These are phyloP conservation scores for Candida nemodendra DNA, from an alignment of 805 yeast genomes.

Conservation along the genomic window DNA sequence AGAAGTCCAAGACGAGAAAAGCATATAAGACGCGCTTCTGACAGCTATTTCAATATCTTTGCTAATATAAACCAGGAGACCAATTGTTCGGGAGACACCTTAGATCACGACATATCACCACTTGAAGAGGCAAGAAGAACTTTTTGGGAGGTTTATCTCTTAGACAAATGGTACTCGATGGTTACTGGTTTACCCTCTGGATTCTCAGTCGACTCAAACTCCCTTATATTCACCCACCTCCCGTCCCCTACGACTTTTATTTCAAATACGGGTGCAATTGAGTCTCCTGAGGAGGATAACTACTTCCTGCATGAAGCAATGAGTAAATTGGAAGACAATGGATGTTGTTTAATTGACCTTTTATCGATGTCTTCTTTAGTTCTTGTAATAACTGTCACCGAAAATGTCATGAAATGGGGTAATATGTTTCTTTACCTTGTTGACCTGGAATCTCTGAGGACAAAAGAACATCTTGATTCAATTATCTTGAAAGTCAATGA, in stretches of 20 bases:
- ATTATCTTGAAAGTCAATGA: slow-evolving; percentile 27
- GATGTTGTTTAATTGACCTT: slow-evolving; percentile 29
- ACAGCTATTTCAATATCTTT: no score
- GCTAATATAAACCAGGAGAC: no score
- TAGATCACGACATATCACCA: slow-evolving; percentile 26
- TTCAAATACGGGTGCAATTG: slow-evolving; percentile 5
- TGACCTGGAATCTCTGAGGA: slow-evolving; percentile 25
- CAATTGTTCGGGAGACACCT: slow-evolving; percentile 21
- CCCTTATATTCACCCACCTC: slow-evolving; percentile 29
- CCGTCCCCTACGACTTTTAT: slow-evolving; percentile 31
- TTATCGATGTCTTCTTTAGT: slow-evolving; percentile 26
- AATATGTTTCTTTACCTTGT: slow-evolving; percentile 30
- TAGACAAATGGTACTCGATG: slow-evolving; percentile 33
- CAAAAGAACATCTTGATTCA: slow-evolving; percentile 16
- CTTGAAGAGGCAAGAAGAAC: slow-evolving; percentile 31
- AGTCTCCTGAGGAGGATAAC: background rate
- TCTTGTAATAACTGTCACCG: slow-evolving; percentile 29
- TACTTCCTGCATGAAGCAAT: slow-evolving; percentile 32
- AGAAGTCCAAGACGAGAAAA: no score
- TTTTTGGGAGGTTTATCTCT: slow-evolving; percentile 32
- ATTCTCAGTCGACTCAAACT: slow-evolving; percentile 25
- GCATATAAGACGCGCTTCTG: no score
- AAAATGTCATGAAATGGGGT: slow-evolving; percentile 34
- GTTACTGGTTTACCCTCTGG: slow-evolving; percentile 33
- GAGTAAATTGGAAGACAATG: slow-evolving; percentile 27